phyloP scores from a whole-genome alignment of 495 filamentous ascomycete species.

The Penicillium turbatum region DNA sequence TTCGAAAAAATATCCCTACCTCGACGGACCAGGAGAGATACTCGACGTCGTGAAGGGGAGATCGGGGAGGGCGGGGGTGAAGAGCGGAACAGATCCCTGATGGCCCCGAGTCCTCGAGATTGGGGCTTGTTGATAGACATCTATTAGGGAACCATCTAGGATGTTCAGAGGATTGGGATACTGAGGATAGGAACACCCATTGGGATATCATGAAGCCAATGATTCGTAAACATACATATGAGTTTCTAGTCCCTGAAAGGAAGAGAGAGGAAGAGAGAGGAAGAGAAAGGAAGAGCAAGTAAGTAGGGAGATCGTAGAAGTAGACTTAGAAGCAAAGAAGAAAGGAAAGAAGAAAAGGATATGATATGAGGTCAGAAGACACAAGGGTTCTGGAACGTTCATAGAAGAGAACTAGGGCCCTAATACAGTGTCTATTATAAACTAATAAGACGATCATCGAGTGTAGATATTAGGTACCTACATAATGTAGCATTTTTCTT shows the following conservation, averaged over 20 bases:
- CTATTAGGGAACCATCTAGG: constrained; percentile 34
- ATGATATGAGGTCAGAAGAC: constrained; percentile 3
- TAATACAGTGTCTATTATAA: no score
- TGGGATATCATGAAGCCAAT: constrained; percentile 14
- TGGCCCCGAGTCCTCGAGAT: constrained; percentile 34
- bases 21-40: constrained; percentile 39
- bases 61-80: constrained; percentile 26
- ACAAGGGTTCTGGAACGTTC: constrained; percentile 25
- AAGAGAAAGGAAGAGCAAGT: constrained; percentile 4
- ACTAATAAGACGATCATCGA: neutral
- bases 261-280: no score
- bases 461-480: no score
- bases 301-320: constrained; percentile 8
- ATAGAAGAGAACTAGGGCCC: constrained; percentile 12
- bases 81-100: constrained; percentile 38
- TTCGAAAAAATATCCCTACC: constrained; percentile 39
- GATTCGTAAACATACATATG: constrained; percentile 32
- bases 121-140: constrained; percentile 41
- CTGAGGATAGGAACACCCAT: constrained; percentile 18
- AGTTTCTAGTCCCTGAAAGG: constrained; percentile 3
- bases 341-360: neutral
- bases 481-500: constrained; percentile 20
- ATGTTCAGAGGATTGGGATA: neutral
- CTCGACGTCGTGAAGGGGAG: constrained; percentile 31
- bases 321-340: constrained; percentile 1